Evolutionary conservation across 2,329 filamentous ascomycete species (phyloP), one percentile per base, ranked within the genome.

Genomic region (Trichoderma sp.): DNA sequence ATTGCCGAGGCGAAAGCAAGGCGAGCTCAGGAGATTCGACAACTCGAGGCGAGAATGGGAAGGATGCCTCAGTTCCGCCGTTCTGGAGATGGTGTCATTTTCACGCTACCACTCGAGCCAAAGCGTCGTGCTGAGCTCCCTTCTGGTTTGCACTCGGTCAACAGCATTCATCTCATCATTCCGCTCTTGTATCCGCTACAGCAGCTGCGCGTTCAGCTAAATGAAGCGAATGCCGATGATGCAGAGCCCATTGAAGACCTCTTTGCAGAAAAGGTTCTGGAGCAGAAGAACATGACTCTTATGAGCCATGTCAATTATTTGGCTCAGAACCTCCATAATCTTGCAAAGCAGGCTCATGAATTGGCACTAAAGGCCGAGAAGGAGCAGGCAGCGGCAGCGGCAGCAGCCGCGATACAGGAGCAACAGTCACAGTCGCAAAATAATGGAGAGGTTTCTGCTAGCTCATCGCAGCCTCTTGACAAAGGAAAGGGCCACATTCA

Each of bases 281-380:
- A 90, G 71, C 88, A 91, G 79, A 87, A 86, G 53, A 87, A 91
- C 59, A 87, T 92, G 85, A 92, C 89, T 11, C 83, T 97, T 74
- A 93, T 93, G 85, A 92, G 90, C 75, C 93, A 94, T 79, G 83
- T 96, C 79, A 96, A 96, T 81, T 94, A 92, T 80, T 85, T 96
- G 8, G 88, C 91, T 2, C 91, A 93, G 81, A 94, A 94, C 79
- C 88, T 95, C 77, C 91, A 94, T 79, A 83, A 85, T 3, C 86
- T 96, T 80, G 91, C 91, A 16, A 92, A 89, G 79, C 88, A 91
- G 67, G 85, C 85, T 3, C 78, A 86, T 53, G 77, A 62, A 6
- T 18, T 65, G n/a, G 76, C 74, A 62, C 63, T 65, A 56, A 79
- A 78, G 75, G 78, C 38, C 64, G 78, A 78, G 53, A 74, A 35